Base-by-base conservation (phyloP, 2,329 filamentous ascomycete genomes). In the Calonectria pauciramosa region DNA sequence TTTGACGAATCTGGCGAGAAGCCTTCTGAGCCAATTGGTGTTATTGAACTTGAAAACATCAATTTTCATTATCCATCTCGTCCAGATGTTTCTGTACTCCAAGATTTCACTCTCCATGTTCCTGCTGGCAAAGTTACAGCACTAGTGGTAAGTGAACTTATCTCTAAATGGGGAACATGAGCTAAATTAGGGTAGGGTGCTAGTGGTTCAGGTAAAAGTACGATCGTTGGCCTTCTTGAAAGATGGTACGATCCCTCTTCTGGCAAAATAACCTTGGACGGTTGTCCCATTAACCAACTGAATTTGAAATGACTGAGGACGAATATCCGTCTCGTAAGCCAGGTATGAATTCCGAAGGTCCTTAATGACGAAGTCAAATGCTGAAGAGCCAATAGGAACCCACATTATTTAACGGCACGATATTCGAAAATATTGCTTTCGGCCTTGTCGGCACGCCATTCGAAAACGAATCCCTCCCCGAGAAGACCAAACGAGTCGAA, bases 381-480 rank as follows among this genome's bases (percentile, higher is more conserved):
- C 51, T 54, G 14, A 54, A 11, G 4, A 20, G 16, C 28, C 36
- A 59, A n/a, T 63, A 47, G 76, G 86, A 87, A 60, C 86, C 86
- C 1, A 84, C 86, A 13, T 80, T 87, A 9, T 87, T 87, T 79
- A 83, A 86, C 63, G 83, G 84, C 23, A 83, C 81, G 3, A 88
- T 91, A 26, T 89, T 89, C 59, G 85, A 87, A 6, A 91, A 91
- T 73, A 87, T 92, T 7, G 84, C 85, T 0, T 84, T 87, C 52
- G 90, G 90, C 2, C 82, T 91, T 1, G 81, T 86, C 47, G 82
- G 86, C 70, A 83, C 85, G 1, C 72, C 82, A 47, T 85, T 54
- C 18, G 34, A 69, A 60, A 28, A 69, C 80, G 81, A 79, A 1
- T 71, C 84, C 0, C 75, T 80, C 78, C 86, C 88, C 16, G 83